A percentile compares a stretch with the other conserved stretches of the same genome.
These are phyloP conservation scores for Vachellia collinsii DNA, from an alignment of 306 rosid species.

Conservation along the genomic window DNA sequence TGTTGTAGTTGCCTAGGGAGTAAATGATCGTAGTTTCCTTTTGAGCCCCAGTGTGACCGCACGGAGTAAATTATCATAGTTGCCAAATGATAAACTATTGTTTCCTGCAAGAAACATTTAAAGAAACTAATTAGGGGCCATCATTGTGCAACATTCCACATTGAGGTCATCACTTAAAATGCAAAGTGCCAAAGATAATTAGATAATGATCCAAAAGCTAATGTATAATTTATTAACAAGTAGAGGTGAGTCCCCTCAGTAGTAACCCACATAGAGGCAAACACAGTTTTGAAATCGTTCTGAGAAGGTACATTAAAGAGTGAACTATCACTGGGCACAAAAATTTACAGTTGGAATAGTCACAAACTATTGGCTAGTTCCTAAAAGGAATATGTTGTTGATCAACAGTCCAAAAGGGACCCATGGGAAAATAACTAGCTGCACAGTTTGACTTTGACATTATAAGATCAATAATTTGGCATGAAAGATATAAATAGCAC, in stretches of 20 bases:
- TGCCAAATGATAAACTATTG: too few relatives aligned
- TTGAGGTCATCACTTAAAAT: too few relatives aligned
- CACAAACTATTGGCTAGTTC: conserved; percentile 17
- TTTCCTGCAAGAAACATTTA: too few relatives aligned
- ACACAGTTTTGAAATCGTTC: conserved; percentile 24
- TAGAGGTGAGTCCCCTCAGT: neutral
- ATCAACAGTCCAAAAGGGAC: neutral
- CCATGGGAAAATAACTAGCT: neutral
- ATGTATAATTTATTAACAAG: conserved; percentile 31
- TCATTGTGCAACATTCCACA: too few relatives aligned
- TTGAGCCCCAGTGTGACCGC: too few relatives aligned
- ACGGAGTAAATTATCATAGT: too few relatives aligned
- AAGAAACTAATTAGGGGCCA: too few relatives aligned
- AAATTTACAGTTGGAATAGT: neutral
- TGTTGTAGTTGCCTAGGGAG: too few relatives aligned
- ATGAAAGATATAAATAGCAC: neutral
- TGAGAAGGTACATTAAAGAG: conserved; percentile 17
- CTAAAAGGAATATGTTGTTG: neutral
- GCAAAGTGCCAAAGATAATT: conserved; percentile 35
- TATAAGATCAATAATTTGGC: neutral
- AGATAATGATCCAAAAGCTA: conserved; percentile 35
- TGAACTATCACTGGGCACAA: conserved; percentile 7
- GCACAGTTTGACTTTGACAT: neutral
- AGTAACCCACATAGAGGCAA: conserved; percentile 15
- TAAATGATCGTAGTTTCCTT: too few relatives aligned